Percentiles rank a stretch among this genome's conserved stretches.
Conservation (phyloP, 257 asterid genomes). For the Euphrasia confusa region DNA sequence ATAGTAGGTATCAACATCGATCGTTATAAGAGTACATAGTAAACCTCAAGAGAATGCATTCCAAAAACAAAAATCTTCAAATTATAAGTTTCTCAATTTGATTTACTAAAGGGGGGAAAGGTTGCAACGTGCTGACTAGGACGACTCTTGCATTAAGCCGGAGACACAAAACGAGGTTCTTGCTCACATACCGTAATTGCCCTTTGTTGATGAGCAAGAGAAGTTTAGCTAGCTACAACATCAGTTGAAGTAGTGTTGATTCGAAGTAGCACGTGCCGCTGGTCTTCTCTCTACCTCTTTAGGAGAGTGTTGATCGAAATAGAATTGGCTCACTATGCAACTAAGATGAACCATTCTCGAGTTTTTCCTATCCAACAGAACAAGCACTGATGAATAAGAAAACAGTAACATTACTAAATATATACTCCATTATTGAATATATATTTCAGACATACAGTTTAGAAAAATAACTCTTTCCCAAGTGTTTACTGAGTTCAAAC, state of each 20-base stretch:
- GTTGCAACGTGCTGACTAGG: too few relatives aligned
- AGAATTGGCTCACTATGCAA: slow-evolving; percentile 68
- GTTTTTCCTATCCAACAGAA: background rate
- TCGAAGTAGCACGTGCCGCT: slow-evolving; percentile 48
- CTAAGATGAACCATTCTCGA: background rate
- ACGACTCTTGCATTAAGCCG: too few relatives aligned
- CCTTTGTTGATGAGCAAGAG: slow-evolving; percentile 39
- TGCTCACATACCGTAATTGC: slow-evolving; percentile 32
- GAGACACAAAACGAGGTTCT: too few relatives aligned
- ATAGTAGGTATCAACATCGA: too few relatives aligned
- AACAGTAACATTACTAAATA: background rate
- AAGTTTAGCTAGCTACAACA: slow-evolving; percentile 81
- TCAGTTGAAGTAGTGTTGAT: slow-evolving; percentile 74
- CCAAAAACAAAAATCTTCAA: too few relatives aligned
- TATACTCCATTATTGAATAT: too few relatives aligned
- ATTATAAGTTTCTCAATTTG: too few relatives aligned
- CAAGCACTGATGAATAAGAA: background rate
- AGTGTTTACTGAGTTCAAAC: slow-evolving; percentile 3
- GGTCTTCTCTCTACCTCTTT: slow-evolving; percentile 92
- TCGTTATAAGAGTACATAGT: too few relatives aligned
- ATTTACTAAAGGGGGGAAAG: too few relatives aligned
- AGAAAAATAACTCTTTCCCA: background rate
- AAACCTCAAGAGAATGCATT: too few relatives aligned
- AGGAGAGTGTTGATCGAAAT: slow-evolving; percentile 55
- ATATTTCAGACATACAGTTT: background rate